Conservation (phyloP, 1,284 basidiomycete species). For the Malassezia globosa region DNA sequence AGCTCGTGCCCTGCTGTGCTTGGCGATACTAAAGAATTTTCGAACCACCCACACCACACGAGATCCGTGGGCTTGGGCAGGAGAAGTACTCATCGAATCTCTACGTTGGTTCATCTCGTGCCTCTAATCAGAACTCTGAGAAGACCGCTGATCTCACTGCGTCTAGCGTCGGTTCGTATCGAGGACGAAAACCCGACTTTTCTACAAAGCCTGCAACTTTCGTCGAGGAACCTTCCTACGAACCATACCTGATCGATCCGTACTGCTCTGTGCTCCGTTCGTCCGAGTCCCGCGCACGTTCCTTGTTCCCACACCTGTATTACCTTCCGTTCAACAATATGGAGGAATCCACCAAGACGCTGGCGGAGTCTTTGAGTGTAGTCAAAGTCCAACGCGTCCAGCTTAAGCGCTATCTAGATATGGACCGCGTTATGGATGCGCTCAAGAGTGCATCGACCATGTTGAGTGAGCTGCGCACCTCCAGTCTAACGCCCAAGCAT, state of each 20-base stretch:
- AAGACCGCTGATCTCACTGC: too few species aligned
- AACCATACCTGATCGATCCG: constrained; percentile 1
- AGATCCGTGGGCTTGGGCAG: constrained; percentile 1
- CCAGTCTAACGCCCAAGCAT: constrained; percentile 39
- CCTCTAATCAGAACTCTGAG: too few species aligned
- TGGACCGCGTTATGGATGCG: constrained; percentile 46
- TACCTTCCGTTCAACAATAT: too few species aligned
- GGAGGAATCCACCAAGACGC: constrained; percentile 43
- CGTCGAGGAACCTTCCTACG: neutral
- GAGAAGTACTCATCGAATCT: too few species aligned
- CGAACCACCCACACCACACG: constrained; percentile 2
- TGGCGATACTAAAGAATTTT: constrained; percentile 4
- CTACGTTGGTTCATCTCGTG: too few species aligned
- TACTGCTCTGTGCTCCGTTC: neutral
- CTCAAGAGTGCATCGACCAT: constrained; percentile 45
- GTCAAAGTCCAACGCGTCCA: constrained; percentile 46
- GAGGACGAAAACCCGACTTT: constrained; percentile 4
- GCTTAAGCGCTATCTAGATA: constrained; percentile 41
- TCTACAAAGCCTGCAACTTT: neutral
- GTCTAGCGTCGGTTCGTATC: constrained; percentile 3
- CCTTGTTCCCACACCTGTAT: neutral
- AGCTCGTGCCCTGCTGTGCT: neutral
- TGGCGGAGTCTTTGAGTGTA: constrained; percentile 40
- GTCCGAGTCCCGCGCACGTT: neutral
- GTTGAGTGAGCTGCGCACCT: constrained; percentile 42